Evolutionary conservation across 2,329 filamentous ascomycete genomes (phyloP).

Genomic region (Ascocoryne sarcoides): DNA sequence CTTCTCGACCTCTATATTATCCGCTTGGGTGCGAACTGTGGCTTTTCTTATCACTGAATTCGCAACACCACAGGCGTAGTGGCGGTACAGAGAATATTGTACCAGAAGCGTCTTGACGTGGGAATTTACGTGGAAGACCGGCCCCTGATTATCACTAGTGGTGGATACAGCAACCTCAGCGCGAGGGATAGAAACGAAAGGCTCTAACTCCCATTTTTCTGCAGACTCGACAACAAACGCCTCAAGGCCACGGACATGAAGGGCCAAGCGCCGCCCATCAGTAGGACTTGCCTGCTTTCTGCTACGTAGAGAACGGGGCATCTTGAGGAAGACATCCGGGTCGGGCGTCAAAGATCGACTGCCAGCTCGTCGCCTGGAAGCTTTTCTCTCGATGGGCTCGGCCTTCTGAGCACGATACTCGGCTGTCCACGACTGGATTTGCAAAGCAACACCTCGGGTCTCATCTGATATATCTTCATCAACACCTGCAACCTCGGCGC

Average conservation of each 20-base stretch:
- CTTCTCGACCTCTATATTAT: conserved; percentile 34
- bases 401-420: conserved; percentile 81
- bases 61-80: conserved; percentile 83
- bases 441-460: conserved; percentile 73
- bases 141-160: conserved; percentile 75
- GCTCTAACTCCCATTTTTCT: conserved; percentile 75
- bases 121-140: conserved; percentile 79
- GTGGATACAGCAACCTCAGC: conserved; percentile 85
- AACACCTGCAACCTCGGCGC: conserved; percentile 80
- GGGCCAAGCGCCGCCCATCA: conserved; percentile 72
- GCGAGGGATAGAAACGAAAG: conserved; percentile 76
- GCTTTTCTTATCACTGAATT: conserved; percentile 64
- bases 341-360: conserved; percentile 64
- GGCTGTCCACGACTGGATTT: conserved; percentile 78
- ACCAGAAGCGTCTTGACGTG: conserved; percentile 69
- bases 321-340: conserved; percentile 47
- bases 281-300: conserved; percentile 42
- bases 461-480: conserved; percentile 77
- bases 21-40: conserved; percentile 47
- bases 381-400: conserved; percentile 51
- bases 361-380: conserved; percentile 59
- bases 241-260: conserved; percentile 78
- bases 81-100: conserved; percentile 87
- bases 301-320: conserved; percentile 39
- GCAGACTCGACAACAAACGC: conserved; percentile 83